Evolutionary conservation across 2,329 filamentous ascomycete species (phyloP).

Genomic region (Apiospora aurea): DNA sequence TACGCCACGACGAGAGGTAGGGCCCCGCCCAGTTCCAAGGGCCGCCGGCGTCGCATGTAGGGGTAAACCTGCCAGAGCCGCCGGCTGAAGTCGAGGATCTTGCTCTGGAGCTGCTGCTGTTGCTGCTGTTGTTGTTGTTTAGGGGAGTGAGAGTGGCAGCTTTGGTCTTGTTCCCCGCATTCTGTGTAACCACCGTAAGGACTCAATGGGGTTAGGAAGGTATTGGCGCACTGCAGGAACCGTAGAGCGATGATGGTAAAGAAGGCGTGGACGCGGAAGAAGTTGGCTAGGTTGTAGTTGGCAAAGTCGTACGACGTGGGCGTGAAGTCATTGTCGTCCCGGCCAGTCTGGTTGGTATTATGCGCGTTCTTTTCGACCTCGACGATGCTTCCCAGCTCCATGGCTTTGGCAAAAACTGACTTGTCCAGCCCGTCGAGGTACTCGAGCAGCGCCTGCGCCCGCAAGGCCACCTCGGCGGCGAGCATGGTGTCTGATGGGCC

Average conservation of each 20-base stretch:
- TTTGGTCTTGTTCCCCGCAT: not conserved
- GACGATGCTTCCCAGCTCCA: slow-evolving; percentile 33
- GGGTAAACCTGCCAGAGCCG: slow-evolving; percentile 2
- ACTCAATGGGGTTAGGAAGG: slow-evolving; percentile 26
- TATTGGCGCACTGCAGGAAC: slow-evolving; percentile 36
- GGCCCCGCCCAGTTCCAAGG: not conserved
- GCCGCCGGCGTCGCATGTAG: slow-evolving; percentile 1
- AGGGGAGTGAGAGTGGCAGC: too few species aligned
- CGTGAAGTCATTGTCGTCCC: slow-evolving; percentile 23
- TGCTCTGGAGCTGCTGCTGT: not conserved
- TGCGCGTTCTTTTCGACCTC: slow-evolving; percentile 30
- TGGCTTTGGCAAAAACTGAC: slow-evolving; percentile 31
- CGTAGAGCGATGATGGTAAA: slow-evolving; percentile 35
- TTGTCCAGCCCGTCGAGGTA: slow-evolving; percentile 34
- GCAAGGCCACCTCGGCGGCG: slow-evolving; percentile 35
- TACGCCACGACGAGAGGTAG: not conserved
- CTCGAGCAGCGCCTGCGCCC: slow-evolving; percentile 32
- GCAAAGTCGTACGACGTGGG: slow-evolving; percentile 36
- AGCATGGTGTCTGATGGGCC: slow-evolving; percentile 34
- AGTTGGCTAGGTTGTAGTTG: slow-evolving; percentile 36
- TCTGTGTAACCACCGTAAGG: not conserved
- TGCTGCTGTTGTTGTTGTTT: not conserved
- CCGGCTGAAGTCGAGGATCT: not conserved
- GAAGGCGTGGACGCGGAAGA: slow-evolving; percentile 37
- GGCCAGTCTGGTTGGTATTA: not conserved